A percentile compares a stretch with the other conserved stretches of the same genome.
Evolutionary conservation across 2,329 filamentous ascomycete species (phyloP).

Genomic region (Akanthomyces uredinophilus): DNA sequence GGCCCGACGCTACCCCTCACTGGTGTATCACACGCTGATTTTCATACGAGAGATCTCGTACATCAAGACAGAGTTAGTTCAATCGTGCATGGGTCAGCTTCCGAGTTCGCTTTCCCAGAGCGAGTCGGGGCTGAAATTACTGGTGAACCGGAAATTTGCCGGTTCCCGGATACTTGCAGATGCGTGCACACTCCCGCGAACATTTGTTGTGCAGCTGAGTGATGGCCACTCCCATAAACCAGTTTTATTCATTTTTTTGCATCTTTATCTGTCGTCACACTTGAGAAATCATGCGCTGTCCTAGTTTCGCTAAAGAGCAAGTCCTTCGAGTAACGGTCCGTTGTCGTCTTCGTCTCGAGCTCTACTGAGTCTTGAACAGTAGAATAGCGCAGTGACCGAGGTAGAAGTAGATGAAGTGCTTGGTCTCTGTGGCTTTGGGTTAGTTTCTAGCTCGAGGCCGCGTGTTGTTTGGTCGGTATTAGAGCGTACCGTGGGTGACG

Average conservation of each 20-base stretch:
- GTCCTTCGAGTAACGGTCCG: background rate
- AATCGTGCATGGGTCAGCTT: too few species aligned
- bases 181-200: background rate
- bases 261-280: slow-evolving; percentile 2
- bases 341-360: background rate
- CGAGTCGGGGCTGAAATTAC: too few species aligned
- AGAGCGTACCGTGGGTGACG: slow-evolving; percentile 80
- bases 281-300: background rate
- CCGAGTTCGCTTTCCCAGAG: too few species aligned
- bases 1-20: too few species aligned
- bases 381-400: slow-evolving; percentile 97
- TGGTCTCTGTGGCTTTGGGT: slow-evolving; percentile 66
- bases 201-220: background rate
- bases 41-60: too few species aligned
- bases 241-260: slow-evolving; percentile 9
- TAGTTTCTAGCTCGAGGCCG: background rate
- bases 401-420: slow-evolving; percentile 99
- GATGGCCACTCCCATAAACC: background rate
- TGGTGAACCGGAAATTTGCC: background rate
- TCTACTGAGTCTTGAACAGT: slow-evolving; percentile 96
- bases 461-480: background rate
- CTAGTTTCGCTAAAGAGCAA: background rate
- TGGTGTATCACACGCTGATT: too few species aligned
- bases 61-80: too few species aligned
- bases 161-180: background rate